Percentiles rank a stretch among this genome's conserved stretches.
These are phyloP conservation scores for Stevia rebaudiana DNA, from an alignment of 140 eudicot genomes.

Conservation along the genomic window DNA sequence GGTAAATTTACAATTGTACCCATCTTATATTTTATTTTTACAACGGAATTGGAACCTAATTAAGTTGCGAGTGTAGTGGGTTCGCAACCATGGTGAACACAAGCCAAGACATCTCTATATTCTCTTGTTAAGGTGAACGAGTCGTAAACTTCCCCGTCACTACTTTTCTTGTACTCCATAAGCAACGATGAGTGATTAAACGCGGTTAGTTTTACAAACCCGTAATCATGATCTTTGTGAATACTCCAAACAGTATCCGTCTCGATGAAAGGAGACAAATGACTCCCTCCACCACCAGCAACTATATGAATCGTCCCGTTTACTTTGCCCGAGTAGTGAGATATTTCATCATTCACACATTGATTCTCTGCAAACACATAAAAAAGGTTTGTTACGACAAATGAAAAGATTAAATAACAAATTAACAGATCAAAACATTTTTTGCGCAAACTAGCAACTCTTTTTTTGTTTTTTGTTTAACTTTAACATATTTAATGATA, in stretches of 20 bases:
- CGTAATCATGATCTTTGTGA: conserved; percentile 31
- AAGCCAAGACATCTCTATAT: conserved; percentile 35
- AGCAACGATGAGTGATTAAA: conserved; percentile 41
- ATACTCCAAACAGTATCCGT: conserved; percentile 35
- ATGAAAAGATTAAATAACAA: neutral
- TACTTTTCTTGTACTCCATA: conserved; percentile 45
- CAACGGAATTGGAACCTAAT: neutral
- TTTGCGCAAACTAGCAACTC: neutral
- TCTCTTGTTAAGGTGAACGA: conserved; percentile 39
- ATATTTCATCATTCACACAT: conserved; percentile 25
- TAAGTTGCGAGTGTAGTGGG: conserved; percentile 27
- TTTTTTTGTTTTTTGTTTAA: no score
- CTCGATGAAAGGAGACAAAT: conserved; percentile 19
- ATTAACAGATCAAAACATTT: neutral
- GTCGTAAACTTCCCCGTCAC: conserved; percentile 33
- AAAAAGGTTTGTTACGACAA: neutral
- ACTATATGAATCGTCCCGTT: conserved; percentile 40
- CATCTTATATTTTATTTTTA: neutral
- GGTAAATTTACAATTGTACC: neutral
- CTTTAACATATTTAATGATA: no score
- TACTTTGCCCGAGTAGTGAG: conserved; percentile 29
- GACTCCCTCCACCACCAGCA: conserved; percentile 43
- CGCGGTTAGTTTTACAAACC: conserved; percentile 41
- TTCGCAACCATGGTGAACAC: conserved; percentile 40
- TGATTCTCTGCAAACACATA: conserved; percentile 15